Evolutionary conservation across 495 filamentous ascomycete genomes (phyloP), one percentile per base, ranked within the genome.

Genomic region (Melanomma pulvis-pyrius): DNA sequence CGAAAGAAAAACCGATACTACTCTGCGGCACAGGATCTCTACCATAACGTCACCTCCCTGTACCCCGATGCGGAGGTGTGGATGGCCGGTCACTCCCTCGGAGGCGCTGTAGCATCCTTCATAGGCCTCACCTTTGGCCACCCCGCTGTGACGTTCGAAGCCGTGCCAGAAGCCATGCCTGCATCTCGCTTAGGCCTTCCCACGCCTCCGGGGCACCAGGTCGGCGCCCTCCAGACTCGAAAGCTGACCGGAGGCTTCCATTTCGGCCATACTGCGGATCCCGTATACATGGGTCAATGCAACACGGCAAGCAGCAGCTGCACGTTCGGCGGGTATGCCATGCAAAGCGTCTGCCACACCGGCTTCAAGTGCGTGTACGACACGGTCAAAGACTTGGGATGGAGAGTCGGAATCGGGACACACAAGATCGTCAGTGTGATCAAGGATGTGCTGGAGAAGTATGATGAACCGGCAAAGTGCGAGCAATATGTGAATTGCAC

Each of bases 261-360:
- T 77, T 91, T 97, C 73, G 94, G 94, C 7, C 91, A 98, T 73
- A 98, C 91, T 5, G 94, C 96, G 8, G 94, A 98, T 77, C 94
- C 94, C 0, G 84, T 98, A 6, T 98, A 88, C 74, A 92, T 97
- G 83, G 94, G 94, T 29, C 89, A 88, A 11, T 98, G 94, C 76
- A 96, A 96, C 74, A 90, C 89, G 34, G 90, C 91, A 17, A 92
- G 89, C 26, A 91, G 93, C 13, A 83, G 84, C 7, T 98, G 94
- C 74, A 92, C 92, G 19, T 88, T 94, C 71, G 93, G 84, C n/a
- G 94, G 94, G 6, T 98, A 98, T 75, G 92, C 96, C 7, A 81
- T 98, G 81, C 93, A 98, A 75, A 89, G 91, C 19, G 83, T 88
- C 34, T 98, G 94, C 69, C 94, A 98, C 67, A 90, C 91, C 0